phyloP scores from a whole-genome alignment of 768 basidiomycete genomes.

The Tephrocybe sp. region DNA sequence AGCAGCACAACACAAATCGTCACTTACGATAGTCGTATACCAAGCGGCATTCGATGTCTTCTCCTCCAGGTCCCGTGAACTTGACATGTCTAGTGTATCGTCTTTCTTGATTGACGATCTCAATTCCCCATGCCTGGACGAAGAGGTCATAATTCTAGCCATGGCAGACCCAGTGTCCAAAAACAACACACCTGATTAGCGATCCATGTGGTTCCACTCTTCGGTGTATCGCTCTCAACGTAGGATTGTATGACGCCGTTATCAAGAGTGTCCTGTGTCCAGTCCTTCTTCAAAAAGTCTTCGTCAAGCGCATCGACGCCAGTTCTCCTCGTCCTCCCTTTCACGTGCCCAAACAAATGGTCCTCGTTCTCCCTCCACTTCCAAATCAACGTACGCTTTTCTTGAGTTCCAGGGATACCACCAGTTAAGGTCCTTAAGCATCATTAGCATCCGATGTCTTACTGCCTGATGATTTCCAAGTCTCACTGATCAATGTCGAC shows the following conservation, averaged over 20 bases:
- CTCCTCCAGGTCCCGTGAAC: slow-evolving; percentile 60
- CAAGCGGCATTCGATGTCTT: slow-evolving; percentile 56
- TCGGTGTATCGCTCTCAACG: slow-evolving; percentile 60
- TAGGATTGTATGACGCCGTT: slow-evolving; percentile 46
- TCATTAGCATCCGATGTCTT: neutral
- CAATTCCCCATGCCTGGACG: slow-evolving; percentile 61
- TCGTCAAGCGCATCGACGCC: slow-evolving; percentile 46
- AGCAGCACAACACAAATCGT: too few species aligned
- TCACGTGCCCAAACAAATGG: slow-evolving; percentile 59
- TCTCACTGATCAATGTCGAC: too few species aligned
- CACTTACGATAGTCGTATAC: slow-evolving; percentile 71
- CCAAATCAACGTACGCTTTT: slow-evolving; percentile 62
- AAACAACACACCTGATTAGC: slow-evolving; percentile 53
- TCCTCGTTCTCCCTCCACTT: slow-evolving; percentile 52
- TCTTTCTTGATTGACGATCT: slow-evolving; percentile 56
- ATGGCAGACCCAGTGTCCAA: neutral
- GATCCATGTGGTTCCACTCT: slow-evolving; percentile 62
- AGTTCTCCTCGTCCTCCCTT: slow-evolving; percentile 53
- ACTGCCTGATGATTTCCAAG: too few species aligned
- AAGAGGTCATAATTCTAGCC: neutral
- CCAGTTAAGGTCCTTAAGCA: slow-evolving; percentile 47
- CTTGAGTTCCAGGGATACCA: slow-evolving; percentile 56
- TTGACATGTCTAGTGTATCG: slow-evolving; percentile 60
- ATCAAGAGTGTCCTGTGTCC: slow-evolving; percentile 41
- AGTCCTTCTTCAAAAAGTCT: slow-evolving; percentile 40